Percentiles rank a stretch among this genome's conserved stretches.
Conservation (phyloP, 805 yeast genomes). For the Monosporozyma yasuniensis region DNA sequence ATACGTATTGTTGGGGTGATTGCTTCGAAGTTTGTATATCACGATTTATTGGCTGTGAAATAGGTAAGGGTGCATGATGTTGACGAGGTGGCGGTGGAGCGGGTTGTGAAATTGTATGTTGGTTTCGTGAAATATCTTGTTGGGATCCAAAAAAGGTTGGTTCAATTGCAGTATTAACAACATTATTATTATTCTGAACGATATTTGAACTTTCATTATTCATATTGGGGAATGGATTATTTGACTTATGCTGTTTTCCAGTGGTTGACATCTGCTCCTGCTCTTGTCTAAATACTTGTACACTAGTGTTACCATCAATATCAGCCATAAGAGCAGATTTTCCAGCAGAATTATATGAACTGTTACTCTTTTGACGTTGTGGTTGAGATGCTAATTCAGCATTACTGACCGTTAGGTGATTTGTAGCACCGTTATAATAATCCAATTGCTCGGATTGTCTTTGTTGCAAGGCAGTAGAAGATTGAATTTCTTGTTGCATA, state of each 20-base stretch:
- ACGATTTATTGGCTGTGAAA: neutral
- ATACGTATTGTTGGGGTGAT: neutral
- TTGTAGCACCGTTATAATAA: neutral
- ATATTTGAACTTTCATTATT: neutral
- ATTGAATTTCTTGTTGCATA: neutral
- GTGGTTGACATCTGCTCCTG: neutral
- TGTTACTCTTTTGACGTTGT: constrained; percentile 17
- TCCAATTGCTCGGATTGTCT: neutral
- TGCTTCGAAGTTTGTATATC: neutral
- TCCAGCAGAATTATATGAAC: constrained; percentile 15
- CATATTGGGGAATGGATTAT: constrained; percentile 29
- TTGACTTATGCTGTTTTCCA: constrained; percentile 24
- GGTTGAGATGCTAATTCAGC: neutral
- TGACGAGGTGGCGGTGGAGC: neutral
- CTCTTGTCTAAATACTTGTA: neutral
- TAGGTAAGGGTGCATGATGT: neutral
- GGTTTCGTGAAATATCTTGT: neutral
- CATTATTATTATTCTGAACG: neutral
- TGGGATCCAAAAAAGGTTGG: neutral
- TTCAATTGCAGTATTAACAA: neutral
- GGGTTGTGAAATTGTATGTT: neutral
- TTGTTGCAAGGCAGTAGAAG: no score
- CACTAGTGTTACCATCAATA: neutral
- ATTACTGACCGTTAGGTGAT: neutral
- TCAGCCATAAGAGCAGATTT: neutral